Percentiles rank a stretch among this genome's conserved stretches.
phyloP scores from a whole-genome alignment of 176 grass and related monocot species.

The Aegilops sharonensis region DNA sequence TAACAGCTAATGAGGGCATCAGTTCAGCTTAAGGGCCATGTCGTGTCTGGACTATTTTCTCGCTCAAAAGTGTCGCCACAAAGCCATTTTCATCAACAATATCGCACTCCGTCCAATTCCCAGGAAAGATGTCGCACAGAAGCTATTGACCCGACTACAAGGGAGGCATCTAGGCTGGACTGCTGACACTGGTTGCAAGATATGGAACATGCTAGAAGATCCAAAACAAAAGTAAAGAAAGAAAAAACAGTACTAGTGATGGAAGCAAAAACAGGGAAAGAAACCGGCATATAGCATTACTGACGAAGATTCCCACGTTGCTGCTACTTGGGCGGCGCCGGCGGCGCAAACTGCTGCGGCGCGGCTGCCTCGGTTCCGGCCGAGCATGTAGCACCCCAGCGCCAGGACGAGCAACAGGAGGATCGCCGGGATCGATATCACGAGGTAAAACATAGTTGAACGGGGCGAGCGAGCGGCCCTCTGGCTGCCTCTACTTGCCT shows the following conservation, averaged over 20 bases:
- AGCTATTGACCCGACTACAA: too few species aligned
- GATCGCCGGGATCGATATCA: conserved; percentile 67
- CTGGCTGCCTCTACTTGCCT: background rate
- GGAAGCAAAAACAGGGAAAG: background rate
- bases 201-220: too few species aligned
- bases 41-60: too few species aligned
- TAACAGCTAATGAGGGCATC: too few species aligned
- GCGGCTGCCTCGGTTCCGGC: conserved; percentile 27
- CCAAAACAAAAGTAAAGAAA: background rate
- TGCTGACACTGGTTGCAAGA: too few species aligned
- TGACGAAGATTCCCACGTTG: background rate
- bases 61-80: too few species aligned
- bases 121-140: too few species aligned
- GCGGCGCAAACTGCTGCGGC: conserved; percentile 44
- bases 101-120: too few species aligned
- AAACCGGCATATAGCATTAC: background rate
- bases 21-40: too few species aligned
- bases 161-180: too few species aligned
- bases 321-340: conserved; percentile 39
- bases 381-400: conserved; percentile 67
- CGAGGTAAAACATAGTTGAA: conserved; percentile 31
- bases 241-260: background rate
- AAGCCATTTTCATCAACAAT: too few species aligned
- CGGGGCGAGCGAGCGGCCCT: background rate
- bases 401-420: conserved; percentile 63